These are phyloP conservation scores for Proliferodiscus dingleyae DNA, from an alignment of 2,329 filamentous ascomycete genomes.

Conservation along the genomic window DNA sequence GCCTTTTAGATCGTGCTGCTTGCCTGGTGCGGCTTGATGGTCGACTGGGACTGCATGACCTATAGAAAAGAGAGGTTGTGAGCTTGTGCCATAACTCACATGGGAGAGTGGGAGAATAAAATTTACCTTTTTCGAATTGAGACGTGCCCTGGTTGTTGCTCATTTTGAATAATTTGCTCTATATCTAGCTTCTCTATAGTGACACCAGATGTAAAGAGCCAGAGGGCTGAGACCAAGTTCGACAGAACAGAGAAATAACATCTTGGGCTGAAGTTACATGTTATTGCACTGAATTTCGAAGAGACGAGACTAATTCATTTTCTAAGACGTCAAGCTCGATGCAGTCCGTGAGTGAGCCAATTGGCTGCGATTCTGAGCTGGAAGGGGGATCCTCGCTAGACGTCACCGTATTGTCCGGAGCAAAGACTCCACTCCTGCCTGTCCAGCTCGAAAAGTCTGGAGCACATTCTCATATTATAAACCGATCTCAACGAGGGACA, in stretches of 20 bases:
- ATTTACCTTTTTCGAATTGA: constrained; percentile 33
- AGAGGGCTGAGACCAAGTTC: too few species aligned
- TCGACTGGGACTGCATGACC: constrained; percentile 47
- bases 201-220: too few species aligned
- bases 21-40: constrained; percentile 49
- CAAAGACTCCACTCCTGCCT: neutral
- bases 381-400: too few species aligned
- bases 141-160: constrained; percentile 8
- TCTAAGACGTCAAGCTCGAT: too few species aligned
- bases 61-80: constrained; percentile 17
- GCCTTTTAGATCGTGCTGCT: constrained; percentile 47
- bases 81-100: neutral
- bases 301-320: too few species aligned
- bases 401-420: neutral
- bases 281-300: too few species aligned
- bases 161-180: neutral
- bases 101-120: neutral
- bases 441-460: neutral
- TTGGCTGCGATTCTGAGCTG: too few species aligned
- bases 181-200: neutral
- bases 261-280: too few species aligned
- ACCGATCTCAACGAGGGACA: too few species aligned
- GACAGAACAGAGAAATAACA: too few species aligned
- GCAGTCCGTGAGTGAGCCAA: too few species aligned
- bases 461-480: too few species aligned